Conservation (phyloP, 306 rosid species). For the Fagus crenata region DNA sequence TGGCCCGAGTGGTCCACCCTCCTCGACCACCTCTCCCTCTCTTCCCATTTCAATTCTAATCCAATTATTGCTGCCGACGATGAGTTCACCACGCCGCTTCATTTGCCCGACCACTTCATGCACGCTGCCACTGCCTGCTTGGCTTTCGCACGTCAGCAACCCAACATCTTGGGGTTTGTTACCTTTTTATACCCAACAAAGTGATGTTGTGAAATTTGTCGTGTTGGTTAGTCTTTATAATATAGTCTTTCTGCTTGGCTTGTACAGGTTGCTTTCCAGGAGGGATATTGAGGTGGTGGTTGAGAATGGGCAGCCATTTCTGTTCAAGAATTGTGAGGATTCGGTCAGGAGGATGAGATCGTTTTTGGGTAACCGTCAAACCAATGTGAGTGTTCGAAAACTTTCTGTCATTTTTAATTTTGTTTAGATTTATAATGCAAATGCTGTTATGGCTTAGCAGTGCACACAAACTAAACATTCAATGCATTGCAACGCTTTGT, state of each 20-base stretch:
- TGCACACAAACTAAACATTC: too few species aligned
- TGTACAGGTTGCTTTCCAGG: constrained; percentile 63
- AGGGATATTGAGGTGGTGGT: constrained; percentile 64
- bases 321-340: constrained; percentile 54
- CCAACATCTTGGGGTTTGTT: constrained; percentile 59
- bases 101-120: constrained; percentile 35
- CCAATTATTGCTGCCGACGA: constrained; percentile 1
- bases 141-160: constrained; percentile 60
- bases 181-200: not conserved
- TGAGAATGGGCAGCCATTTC: constrained; percentile 55
- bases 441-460: too few species aligned
- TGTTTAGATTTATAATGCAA: not conserved
- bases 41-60: constrained; percentile 25
- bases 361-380: constrained; percentile 31
- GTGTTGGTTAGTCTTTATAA: constrained; percentile 7
- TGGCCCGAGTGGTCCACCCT: constrained; percentile 71
- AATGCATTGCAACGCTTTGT: too few species aligned
- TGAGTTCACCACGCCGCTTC: constrained; percentile 26
- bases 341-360: constrained; percentile 50
- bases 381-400: constrained; percentile 45
- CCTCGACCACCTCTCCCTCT: constrained; percentile 47
- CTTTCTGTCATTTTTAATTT: not conserved
- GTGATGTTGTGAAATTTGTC: not conserved
- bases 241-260: not conserved
- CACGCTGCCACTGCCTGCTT: constrained; percentile 56